Evolutionary conservation across 2,329 filamentous ascomycete genomes (phyloP).

Genomic region (Elsinoe ampelina): DNA sequence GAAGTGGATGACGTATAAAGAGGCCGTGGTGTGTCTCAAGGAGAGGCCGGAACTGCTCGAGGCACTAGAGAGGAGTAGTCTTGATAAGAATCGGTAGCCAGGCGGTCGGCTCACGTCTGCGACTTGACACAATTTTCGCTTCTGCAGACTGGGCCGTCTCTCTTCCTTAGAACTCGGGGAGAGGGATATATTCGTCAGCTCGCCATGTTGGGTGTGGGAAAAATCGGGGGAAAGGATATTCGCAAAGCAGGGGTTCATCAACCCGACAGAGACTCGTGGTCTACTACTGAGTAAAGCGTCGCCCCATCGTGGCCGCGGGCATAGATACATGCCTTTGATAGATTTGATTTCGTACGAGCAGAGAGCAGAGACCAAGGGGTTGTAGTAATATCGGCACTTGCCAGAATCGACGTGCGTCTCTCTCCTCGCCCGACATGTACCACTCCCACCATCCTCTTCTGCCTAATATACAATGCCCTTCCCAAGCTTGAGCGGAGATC

Average conservation of each 20-base stretch:
- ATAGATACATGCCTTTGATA: background rate
- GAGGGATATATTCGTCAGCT: background rate
- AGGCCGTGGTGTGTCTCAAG: slow-evolving; percentile 69
- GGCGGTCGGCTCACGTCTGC: background rate
- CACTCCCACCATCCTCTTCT: background rate
- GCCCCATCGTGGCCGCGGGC: background rate
- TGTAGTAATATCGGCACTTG: background rate
- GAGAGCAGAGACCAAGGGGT: background rate
- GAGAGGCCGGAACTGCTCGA: slow-evolving; percentile 79
- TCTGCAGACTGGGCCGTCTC: slow-evolving; percentile 1
- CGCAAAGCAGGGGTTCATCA: background rate
- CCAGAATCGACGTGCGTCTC: background rate
- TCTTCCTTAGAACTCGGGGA: background rate
- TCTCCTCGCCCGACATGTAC: background rate
- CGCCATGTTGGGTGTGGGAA: background rate
- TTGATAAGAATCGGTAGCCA: slow-evolving; percentile 20
- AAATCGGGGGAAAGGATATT: background rate
- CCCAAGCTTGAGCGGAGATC: background rate
- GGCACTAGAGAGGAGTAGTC: slow-evolving; percentile 64
- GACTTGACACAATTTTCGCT: background rate
- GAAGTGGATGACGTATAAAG: slow-evolving; percentile 77
- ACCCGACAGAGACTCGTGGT: background rate
- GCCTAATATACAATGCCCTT: background rate
- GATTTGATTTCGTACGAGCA: background rate
- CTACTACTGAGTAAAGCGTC: background rate